Conservation (phyloP, 805 yeast genomes). For the Debaryomyces castellii region DNA sequence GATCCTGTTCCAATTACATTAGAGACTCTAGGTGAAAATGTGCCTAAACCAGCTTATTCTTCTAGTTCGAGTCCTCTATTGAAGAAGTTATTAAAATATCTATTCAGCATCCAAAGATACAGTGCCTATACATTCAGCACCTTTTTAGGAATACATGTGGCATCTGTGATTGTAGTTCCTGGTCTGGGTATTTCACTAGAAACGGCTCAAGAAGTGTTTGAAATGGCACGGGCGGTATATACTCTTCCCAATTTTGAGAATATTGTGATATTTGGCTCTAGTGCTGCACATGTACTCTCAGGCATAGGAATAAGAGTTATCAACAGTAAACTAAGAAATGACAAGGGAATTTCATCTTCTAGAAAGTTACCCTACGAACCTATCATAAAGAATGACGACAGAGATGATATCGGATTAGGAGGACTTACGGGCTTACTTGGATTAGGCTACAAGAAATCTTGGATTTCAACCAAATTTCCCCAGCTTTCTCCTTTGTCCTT, state of each 20-base stretch:
- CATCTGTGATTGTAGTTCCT: conserved; percentile 57
- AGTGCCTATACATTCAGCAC: conserved; percentile 57
- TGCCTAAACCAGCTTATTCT: background rate
- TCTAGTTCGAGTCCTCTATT: background rate
- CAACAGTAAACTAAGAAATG: conserved; percentile 20
- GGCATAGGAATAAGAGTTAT: conserved; percentile 50
- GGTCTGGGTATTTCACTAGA: conserved; percentile 37
- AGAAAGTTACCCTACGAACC: conserved; percentile 8
- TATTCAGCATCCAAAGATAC: conserved; percentile 49
- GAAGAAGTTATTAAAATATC: conserved; percentile 11
- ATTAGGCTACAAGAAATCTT: conserved; percentile 49
- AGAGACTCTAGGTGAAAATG: background rate
- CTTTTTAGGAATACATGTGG: conserved; percentile 57
- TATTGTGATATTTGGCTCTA: conserved; percentile 46
- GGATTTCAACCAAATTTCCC: conserved; percentile 44
- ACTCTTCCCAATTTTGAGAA: conserved; percentile 47
- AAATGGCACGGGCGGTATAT: conserved; percentile 61
- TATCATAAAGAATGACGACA: conserved; percentile 28
- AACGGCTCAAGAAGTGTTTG: conserved; percentile 52
- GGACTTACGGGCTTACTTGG: conserved; percentile 60
- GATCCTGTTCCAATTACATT: conserved; percentile 1
- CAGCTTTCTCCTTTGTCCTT: conserved; percentile 54
- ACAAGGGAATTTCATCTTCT: background rate
- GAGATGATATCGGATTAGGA: conserved; percentile 57
- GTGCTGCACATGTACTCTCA: conserved; percentile 48